phyloP scores from a whole-genome alignment of 1,139 yeast species.

The Tardiomyces blankii region DNA sequence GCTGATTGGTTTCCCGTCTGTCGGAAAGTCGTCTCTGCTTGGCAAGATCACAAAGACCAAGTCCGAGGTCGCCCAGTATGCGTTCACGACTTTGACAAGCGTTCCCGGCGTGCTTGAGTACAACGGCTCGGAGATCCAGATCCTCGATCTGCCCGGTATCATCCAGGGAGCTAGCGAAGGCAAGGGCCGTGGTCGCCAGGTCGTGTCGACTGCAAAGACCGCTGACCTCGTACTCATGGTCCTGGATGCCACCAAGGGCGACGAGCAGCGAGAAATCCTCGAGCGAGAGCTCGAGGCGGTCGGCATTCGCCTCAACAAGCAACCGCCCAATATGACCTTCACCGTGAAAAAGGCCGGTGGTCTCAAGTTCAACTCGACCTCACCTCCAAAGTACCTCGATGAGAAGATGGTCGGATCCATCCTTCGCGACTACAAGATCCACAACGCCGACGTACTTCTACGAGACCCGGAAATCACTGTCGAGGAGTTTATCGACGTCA shows the following conservation, averaged over 20 bases:
- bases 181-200: constrained; percentile 96
- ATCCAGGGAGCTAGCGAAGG: constrained; percentile 96
- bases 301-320: constrained; percentile 80
- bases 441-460: constrained; percentile 85
- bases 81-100: constrained; percentile 91
- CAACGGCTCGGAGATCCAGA: constrained; percentile 94
- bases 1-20: constrained; percentile 93
- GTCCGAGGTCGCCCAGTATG: constrained; percentile 90
- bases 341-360: constrained; percentile 86
- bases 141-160: constrained; percentile 94
- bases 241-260: constrained; percentile 88
- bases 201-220: constrained; percentile 90
- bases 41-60: constrained; percentile 82
- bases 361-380: constrained; percentile 65
- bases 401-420: constrained; percentile 72
- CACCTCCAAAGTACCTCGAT: constrained; percentile 73
- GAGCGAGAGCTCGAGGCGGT: constrained; percentile 88
- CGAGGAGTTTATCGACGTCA: constrained; percentile 88
- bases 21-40: constrained; percentile 86
- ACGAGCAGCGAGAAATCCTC: constrained; percentile 74
- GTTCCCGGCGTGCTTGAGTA: constrained; percentile 93
- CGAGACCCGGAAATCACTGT: constrained; percentile 84
- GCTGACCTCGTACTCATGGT: constrained; percentile 91
- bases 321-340: constrained; percentile 69
- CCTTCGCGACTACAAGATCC: constrained; percentile 77